These are phyloP conservation scores for Apiospora malaysiana DNA, from an alignment of 2,329 filamentous ascomycete species.

Conservation along the genomic window DNA sequence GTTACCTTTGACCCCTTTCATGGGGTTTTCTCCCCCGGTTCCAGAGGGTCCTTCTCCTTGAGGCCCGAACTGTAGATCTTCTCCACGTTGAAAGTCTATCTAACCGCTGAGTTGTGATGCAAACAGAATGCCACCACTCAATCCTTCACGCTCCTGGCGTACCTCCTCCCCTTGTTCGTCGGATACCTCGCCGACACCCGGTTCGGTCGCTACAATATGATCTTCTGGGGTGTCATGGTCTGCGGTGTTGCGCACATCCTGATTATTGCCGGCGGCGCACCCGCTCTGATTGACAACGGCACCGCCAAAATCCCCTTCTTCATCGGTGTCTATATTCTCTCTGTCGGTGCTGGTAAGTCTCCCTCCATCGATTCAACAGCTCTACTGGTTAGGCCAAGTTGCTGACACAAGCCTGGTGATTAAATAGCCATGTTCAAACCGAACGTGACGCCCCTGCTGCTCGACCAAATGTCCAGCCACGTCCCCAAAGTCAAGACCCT, in stretches of 20 bases:
- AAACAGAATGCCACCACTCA: constrained; percentile 53
- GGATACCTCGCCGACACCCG: constrained; percentile 71
- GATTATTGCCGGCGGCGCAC: constrained; percentile 64
- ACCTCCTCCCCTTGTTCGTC: constrained; percentile 60
- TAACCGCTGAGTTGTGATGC: neutral
- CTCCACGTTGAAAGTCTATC: neutral
- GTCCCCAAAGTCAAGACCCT: constrained; percentile 58
- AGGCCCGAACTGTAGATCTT: no score
- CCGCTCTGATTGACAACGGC: constrained; percentile 49
- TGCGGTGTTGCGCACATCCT: constrained; percentile 72
- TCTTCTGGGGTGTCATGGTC: constrained; percentile 70
- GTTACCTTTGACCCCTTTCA: neutral
- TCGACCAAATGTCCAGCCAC: constrained; percentile 67
- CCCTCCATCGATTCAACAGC: neutral
- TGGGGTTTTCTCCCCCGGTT: neutral
- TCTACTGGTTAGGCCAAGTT: no score
- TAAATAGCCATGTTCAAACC: constrained; percentile 66
- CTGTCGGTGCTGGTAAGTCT: constrained; percentile 67
- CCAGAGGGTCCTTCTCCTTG: no score
- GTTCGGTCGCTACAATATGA: constrained; percentile 73
- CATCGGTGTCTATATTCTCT: constrained; percentile 56
- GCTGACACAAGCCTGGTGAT: neutral
- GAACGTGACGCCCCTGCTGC: constrained; percentile 73
- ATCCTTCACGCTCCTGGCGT: constrained; percentile 63
- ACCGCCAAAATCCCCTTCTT: constrained; percentile 52